Evolutionary conservation across 2,329 filamentous ascomycete genomes (phyloP), one percentile per base, ranked within the genome.

Genomic region (Pseudogymnoascus sp.): DNA sequence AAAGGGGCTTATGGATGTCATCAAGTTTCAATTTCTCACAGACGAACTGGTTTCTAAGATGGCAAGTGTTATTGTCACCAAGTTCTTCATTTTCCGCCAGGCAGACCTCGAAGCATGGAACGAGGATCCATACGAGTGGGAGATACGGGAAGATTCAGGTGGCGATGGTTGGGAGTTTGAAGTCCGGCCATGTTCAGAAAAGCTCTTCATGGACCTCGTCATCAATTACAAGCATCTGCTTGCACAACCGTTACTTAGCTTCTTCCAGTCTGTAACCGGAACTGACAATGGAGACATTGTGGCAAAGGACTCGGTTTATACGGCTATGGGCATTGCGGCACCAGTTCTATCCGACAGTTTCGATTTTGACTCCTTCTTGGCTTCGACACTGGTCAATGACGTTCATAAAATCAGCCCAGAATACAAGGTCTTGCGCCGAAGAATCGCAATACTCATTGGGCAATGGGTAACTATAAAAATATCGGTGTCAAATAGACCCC

Each of bases 71-170:
- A 86, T 96, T 63, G 90, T 99, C 61, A 91, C 89, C 0, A 87
- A 89, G 69, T 91, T 96, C 68, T 95, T 99, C 73, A 83, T 95
- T 39, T 95, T 97, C 74, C 86, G 91, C 36, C 84, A 89, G 65
- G 86, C 86, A 61, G 95, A 99, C 74, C 83, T 97, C 0, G 86
- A 91, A 66, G 89, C 91, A 64, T 99, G 95, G 95, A 89, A 96
- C 72, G 89, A 96, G 71, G 92, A 96, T 64, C 91, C 93, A 0
- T 91, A 99, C 74, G 92, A 96, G 62, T 99, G 95, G 93, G 93
- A 97, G 74, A 87, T 90, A 67, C 86, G 88, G 70, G 92, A 97
- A 77, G 91, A 96, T 71, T 89, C 88, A 65, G 85, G 90, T 65
- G 87, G 89, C 37, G 90, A 91, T 69, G 90, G 89, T 1, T 97